These are phyloP conservation scores for Fusarium tjaetaba DNA, from an alignment of 2,329 filamentous ascomycete species.

Conservation along the genomic window DNA sequence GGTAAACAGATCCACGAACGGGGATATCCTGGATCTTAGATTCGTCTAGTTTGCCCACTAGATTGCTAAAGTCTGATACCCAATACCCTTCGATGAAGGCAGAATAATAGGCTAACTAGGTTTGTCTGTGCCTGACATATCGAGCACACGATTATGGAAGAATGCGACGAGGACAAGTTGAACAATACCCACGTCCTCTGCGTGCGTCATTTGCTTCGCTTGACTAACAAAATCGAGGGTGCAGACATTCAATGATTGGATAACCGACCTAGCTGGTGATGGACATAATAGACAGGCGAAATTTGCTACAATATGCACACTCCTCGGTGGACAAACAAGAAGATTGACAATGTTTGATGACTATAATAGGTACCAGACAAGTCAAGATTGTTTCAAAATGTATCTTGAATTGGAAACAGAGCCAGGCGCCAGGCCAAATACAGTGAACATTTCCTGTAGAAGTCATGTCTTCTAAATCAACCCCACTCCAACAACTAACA, in stretches of 20 bases:
- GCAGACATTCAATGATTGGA: slow-evolving; percentile 22
- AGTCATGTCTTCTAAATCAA: not conserved
- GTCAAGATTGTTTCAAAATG: slow-evolving; percentile 9
- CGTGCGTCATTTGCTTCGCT: slow-evolving; percentile 19
- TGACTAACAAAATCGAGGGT: slow-evolving; percentile 25
- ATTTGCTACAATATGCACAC: slow-evolving; percentile 28
- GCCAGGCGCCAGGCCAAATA: slow-evolving; percentile 8
- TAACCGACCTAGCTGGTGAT: slow-evolving; percentile 1
- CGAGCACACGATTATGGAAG: not conserved
- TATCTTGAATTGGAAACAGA: slow-evolving; percentile 28
- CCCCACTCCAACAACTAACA: slow-evolving; percentile 8
- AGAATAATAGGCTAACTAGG: not conserved
- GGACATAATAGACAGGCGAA: not conserved
- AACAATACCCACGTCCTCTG: not conserved
- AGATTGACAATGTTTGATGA: not conserved
- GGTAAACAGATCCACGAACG: slow-evolving; percentile 20
- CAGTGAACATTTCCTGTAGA: slow-evolving; percentile 11
- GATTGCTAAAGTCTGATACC: not conserved
- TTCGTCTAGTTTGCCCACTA: slow-evolving; percentile 1
- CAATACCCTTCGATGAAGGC: not conserved
- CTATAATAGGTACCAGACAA: slow-evolving; percentile 6
- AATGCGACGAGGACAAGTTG: slow-evolving; percentile 5
- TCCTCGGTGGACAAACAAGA: slow-evolving; percentile 10
- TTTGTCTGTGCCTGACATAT: not conserved
- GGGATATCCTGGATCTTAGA: slow-evolving; percentile 5